These are phyloP conservation scores for Deuterostichococcus epilithicus DNA, from an alignment of 139 green algal species.

Conservation along the genomic window DNA sequence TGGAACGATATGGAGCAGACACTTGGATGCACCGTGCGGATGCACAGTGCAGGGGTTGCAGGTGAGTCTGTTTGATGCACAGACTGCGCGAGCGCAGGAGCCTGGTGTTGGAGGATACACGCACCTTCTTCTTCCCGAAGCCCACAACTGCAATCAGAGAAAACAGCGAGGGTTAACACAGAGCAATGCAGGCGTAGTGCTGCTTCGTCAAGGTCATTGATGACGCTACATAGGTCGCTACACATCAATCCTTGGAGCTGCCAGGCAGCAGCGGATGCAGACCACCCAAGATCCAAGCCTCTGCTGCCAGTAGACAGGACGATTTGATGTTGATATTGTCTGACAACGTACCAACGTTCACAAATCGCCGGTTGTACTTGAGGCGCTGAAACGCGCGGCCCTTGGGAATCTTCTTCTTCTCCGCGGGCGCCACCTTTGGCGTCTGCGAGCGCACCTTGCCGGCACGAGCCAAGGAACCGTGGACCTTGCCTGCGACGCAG, in stretches of 20 bases:
- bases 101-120: no score
- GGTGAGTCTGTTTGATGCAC: no score
- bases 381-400: constrained; percentile 93
- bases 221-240: background rate
- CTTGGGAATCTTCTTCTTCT: constrained; percentile 96
- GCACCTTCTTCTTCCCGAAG: constrained; percentile 83
- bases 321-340: background rate
- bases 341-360: constrained; percentile 65
- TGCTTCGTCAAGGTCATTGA: background rate
- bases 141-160: constrained; percentile 60
- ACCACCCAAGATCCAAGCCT: background rate
- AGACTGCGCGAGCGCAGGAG: no score
- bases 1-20: no score
- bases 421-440: constrained; percentile 98
- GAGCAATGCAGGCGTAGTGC: background rate
- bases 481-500: constrained; percentile 88
- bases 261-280: background rate
- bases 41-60: no score
- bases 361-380: constrained; percentile 98
- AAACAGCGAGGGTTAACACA: background rate
- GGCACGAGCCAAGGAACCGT: constrained; percentile 98
- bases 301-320: no score
- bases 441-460: constrained; percentile 98
- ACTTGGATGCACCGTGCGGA: no score
- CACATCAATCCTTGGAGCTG: background rate